Evolutionary conservation across 805 yeast species (phyloP).

Genomic region (Kazachstania psychrophila): DNA sequence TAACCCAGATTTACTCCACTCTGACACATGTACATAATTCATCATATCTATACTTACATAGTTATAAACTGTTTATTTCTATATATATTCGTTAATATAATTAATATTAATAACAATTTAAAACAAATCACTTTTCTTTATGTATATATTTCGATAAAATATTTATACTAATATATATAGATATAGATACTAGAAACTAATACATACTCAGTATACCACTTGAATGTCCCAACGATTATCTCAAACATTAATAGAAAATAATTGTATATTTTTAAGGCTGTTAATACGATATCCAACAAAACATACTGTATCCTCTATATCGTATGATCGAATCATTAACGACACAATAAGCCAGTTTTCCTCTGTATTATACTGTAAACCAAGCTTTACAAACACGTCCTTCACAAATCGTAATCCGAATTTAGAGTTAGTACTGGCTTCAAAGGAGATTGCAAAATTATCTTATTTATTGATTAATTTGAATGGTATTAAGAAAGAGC

Average conservation of each 20-base stretch:
- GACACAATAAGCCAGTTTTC: background rate
- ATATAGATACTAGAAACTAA: background rate
- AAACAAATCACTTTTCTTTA: too few relatives aligned
- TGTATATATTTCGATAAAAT: too few relatives aligned
- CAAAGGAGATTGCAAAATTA: conserved; percentile 2
- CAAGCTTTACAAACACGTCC: background rate
- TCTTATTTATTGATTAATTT: conserved; percentile 1
- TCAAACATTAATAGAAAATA: background rate
- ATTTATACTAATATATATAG: too few relatives aligned
- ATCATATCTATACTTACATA: too few relatives aligned
- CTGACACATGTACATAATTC: too few relatives aligned
- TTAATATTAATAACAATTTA: too few relatives aligned
- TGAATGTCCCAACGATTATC: background rate
- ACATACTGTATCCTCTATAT: background rate
- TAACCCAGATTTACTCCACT: too few relatives aligned
- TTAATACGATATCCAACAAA: background rate
- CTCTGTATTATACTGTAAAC: conserved; percentile 2
- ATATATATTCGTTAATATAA: too few relatives aligned
- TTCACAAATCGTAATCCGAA: background rate
- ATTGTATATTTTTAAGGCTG: conserved; percentile 2
- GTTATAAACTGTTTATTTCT: too few relatives aligned
- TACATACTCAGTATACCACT: background rate
- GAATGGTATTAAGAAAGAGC: conserved; percentile 2
- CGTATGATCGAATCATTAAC: background rate
- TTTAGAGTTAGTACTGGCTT: conserved; percentile 1